Percentiles rank a stretch among this genome's conserved stretches.
Conservation (phyloP, 192 early-diverging fungal species). For the Gaertneriomyces semiglobifer region DNA sequence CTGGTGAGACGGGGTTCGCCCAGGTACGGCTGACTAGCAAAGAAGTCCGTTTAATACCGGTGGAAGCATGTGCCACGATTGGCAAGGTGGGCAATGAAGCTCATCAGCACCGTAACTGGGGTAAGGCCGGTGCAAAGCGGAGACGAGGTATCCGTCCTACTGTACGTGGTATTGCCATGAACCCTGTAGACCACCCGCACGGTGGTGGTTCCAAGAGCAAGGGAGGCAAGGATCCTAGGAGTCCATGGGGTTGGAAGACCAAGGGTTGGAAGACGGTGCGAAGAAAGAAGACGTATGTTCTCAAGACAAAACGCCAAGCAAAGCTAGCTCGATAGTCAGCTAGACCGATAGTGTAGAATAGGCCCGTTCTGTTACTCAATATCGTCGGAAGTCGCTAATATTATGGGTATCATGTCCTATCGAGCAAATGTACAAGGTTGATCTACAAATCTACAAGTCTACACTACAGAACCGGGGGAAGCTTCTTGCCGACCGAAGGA, state of each 20-base stretch:
- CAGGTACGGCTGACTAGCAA: conserved; percentile 82
- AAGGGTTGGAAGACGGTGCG: conserved; percentile 57
- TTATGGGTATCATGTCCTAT: too few species aligned
- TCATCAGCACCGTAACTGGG: conserved; percentile 81
- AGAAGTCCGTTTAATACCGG: conserved; percentile 81
- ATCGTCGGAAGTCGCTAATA: too few species aligned
- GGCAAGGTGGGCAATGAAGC: conserved; percentile 86
- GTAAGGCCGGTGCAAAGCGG: conserved; percentile 83
- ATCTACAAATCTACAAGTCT: background rate
- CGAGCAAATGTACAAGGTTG: too few species aligned
- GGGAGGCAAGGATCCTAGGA: conserved; percentile 79
- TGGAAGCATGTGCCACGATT: conserved; percentile 84
- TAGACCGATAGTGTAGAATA: too few species aligned
- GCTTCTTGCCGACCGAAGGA: background rate
- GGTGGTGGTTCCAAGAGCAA: conserved; percentile 97
- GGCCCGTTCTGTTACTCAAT: too few species aligned
- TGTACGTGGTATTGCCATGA: conserved; percentile 96
- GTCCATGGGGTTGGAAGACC: conserved; percentile 87
- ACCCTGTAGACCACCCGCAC: conserved; percentile 91
- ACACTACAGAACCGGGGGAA: conserved; percentile 6
- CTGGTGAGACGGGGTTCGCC: conserved; percentile 70
- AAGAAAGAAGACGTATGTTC: conserved; percentile 43
- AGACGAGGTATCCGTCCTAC: conserved; percentile 83
- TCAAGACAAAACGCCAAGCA: conserved; percentile 44
- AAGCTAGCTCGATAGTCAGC: conserved; percentile 21